Evolutionary conservation across 1,139 yeast genomes (phyloP), one percentile per base, ranked within the genome.

Genomic region (Pichia kudriavzevii): DNA sequence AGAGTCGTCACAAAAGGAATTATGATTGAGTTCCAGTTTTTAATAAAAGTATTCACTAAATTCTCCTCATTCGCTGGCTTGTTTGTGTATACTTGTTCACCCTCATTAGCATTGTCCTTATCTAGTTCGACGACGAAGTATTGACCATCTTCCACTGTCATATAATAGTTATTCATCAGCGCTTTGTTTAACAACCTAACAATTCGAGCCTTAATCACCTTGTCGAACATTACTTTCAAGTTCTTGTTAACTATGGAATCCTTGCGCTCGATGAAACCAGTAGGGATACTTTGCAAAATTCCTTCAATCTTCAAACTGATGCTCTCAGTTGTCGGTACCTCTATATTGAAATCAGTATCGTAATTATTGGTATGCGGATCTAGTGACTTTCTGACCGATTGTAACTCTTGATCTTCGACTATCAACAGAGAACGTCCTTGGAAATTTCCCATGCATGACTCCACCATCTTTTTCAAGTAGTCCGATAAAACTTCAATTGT

Each of bases 1-100:
- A 80, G 32, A 46, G 67, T 70, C 38, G 72, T 75, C 36, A 67
- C 64, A 52, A 79, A 84, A 3, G 95, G 94, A 7, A 64, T 58
- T 40, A 83, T 67, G 32, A 83, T 50, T 1, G 64, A 52, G 31
- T 69, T 70, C 95, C 95, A 87, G 19, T 72, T 72, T 13, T 58
- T 60, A 16, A 73, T 63, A 48, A 85, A 82, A 28, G 60, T 64
- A 7, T 62, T 39, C 6, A 43, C 29, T 15, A 21, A 27, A 19
- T 12, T 15, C 5, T 19, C 26, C 2, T 57, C 59, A 4, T 7
- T 16, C 5, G 14, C 13, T 4, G n/a, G 5, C 7, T 22, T 32
- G 16, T 11, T 25, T 6, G n/a, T 22, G n/a, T n/a, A n/a, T n/a
- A n/a, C n/a, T n/a, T n/a, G n/a, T n/a, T n/a, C n/a, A 6, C 13